Conservation (phyloP, 306 rosid species). For the Castanopsis chinensis region DNA sequence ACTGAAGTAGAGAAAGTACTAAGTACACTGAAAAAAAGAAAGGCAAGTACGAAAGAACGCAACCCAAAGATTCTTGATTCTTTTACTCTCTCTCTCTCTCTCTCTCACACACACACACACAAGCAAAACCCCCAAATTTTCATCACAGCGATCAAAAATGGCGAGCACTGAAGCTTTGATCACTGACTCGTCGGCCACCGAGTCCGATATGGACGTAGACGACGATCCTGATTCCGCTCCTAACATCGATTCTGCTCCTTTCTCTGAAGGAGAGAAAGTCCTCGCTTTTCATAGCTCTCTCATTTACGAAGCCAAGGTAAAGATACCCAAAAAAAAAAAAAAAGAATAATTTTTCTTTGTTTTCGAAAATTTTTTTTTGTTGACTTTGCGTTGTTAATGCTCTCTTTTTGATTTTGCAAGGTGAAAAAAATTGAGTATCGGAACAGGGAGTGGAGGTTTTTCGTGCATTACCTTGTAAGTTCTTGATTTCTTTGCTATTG, state of each 20-base stretch:
- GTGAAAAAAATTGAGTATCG: constrained; percentile 39
- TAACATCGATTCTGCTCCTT: constrained; percentile 45
- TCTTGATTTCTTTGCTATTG: neutral
- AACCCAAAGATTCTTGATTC: too few species aligned
- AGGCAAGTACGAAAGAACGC: too few species aligned
- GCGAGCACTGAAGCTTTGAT: too few species aligned
- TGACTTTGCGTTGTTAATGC: neutral
- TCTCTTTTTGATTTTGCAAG: constrained; percentile 29
- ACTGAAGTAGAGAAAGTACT: too few species aligned
- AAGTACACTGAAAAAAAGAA: too few species aligned
- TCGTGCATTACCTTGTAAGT: constrained; percentile 78
- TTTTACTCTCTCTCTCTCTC: too few species aligned
- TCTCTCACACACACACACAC: too few species aligned
- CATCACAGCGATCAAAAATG: too few species aligned
- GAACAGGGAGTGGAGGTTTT: constrained; percentile 40
- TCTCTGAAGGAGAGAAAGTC: constrained; percentile 51
- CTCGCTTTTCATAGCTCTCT: constrained; percentile 43
- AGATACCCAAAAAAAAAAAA: too few species aligned
- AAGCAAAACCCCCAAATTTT: too few species aligned
- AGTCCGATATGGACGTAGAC: constrained; percentile 30
- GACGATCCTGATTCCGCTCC: constrained; percentile 15
- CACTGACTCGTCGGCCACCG: neutral
- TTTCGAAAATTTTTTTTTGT: neutral
- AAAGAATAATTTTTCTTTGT: neutral
- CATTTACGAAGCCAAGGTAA: constrained; percentile 76